These are phyloP conservation scores for Calonectria ilicicola DNA, from an alignment of 2,329 filamentous ascomycete species.

Conservation along the genomic window DNA sequence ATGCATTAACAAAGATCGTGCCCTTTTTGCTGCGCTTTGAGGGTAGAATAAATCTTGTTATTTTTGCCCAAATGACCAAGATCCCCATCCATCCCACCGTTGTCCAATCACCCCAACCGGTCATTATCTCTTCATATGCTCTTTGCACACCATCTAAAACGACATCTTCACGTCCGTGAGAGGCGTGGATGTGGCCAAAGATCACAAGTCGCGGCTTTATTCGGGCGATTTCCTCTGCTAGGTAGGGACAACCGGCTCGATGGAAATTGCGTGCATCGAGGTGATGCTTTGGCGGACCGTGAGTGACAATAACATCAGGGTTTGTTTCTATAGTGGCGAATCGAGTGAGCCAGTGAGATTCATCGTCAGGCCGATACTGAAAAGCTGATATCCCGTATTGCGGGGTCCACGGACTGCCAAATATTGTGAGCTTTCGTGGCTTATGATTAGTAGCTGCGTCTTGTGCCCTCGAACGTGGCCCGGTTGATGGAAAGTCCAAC, in stretches of 20 bases:
- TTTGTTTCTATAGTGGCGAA: not conserved
- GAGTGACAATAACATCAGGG: conserved; percentile 40
- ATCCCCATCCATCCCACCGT: conserved; percentile 30
- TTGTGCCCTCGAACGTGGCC: no score
- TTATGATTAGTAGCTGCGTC: not conserved
- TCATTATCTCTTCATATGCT: conserved; percentile 32
- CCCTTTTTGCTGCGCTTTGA: not conserved
- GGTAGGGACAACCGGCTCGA: conserved; percentile 37
- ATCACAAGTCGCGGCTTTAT: conserved; percentile 34
- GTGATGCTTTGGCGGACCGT: conserved; percentile 41
- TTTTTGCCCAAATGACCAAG: conserved; percentile 23
- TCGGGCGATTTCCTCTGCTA: conserved; percentile 30
- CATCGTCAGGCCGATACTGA: conserved; percentile 36
- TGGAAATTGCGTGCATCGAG: conserved; percentile 40
- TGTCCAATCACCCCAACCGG: conserved; percentile 36
- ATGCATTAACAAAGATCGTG: conserved; percentile 28
- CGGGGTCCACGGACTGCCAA: conserved; percentile 9
- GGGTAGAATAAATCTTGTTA: not conserved
- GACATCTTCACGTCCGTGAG: conserved; percentile 36
- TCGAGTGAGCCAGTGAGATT: conserved; percentile 22
- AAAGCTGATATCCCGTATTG: conserved; percentile 34
- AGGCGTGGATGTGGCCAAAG: conserved; percentile 42
- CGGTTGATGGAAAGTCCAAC: conserved; percentile 14
- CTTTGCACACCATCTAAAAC: conserved; percentile 30
- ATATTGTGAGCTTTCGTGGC: conserved; percentile 1